Base-by-base conservation (phyloP, 2,329 filamentous ascomycete genomes). In the Paecilomyces dactylethromorphus region DNA sequence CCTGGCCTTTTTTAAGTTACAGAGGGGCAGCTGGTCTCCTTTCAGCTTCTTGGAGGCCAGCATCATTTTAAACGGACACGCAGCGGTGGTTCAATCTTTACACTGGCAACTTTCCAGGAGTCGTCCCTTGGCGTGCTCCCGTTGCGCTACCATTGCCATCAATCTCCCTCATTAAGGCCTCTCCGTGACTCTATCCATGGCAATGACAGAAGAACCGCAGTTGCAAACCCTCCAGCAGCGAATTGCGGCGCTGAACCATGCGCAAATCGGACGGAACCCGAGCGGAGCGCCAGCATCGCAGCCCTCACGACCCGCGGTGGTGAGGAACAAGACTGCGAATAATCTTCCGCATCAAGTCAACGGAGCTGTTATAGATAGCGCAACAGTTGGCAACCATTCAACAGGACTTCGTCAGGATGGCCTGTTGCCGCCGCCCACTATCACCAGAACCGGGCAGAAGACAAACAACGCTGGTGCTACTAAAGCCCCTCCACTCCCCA, bases 401-500 rank as follows among this genome's bases (percentile, higher is more conserved):
- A 62, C 62, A 54, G 63, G 57, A 13, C 58, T 61, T 13, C 62
- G 50, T 51, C 64, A 63, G 45, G 63, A 69, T 55, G 64, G 66
- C 52, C 62, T 66, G 22, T 62, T 64, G 15, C 62, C 68, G 56
- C 69, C 65, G 31, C 65, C 70, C 22, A 62, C 64, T n/a, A 66
- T 71, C 59, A 61, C 62, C n/a, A 64, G 64, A 55, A 66, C 68
- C 21, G 64, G 69, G 55, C 64, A 73, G 62, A 59, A 61, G 57
- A 58, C 62, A 5, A 31, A 58, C 8, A 54, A 59, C 58, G 60
- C 58, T 61, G 52, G 60, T 53, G 65, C 63, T 56, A 52, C 59
- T 35, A 61, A 58, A 29, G 75, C 77, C 62, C 81, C 81, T 58
- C 74, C 78, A 11, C 68, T 82, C 53, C 79, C 81, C 39, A 70